Percentiles rank a stretch among this genome's conserved stretches.
phyloP scores from a whole-genome alignment of 345 rosid genomes.

The Citrus maxima region DNA sequence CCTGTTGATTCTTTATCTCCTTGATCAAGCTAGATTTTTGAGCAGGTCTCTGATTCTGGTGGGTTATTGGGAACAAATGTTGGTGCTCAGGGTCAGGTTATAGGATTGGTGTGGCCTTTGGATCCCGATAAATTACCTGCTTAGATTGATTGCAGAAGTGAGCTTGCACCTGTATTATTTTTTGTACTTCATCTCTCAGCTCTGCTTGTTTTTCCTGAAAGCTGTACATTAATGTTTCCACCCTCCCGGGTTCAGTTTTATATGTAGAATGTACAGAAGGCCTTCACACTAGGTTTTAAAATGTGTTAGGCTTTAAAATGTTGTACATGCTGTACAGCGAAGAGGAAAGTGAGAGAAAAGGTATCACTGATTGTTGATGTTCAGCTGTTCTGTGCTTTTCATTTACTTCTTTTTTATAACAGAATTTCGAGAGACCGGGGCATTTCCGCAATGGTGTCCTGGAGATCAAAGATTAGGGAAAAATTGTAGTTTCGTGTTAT shows the following conservation, averaged over 20 bases:
- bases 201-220: not conserved
- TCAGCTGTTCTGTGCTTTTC: not conserved
- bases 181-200: not conserved
- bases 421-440: not conserved
- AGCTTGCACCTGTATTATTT: not conserved
- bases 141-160: not conserved
- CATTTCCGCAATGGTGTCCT: not conserved
- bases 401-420: not conserved
- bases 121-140: not conserved
- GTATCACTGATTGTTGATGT: not conserved
- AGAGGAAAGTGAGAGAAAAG: not conserved
- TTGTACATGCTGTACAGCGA: conserved; percentile 1
- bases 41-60: not conserved
- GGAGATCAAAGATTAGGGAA: not conserved
- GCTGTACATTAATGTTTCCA: conserved; percentile 7
- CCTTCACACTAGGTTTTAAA: conserved; percentile 13
- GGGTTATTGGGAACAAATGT: not conserved
- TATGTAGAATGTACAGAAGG: not conserved
- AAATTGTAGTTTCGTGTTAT: too few species aligned
- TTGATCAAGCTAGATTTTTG: not conserved
- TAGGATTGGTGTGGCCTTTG: not conserved
- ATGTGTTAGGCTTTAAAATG: not conserved
- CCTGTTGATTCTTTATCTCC: not conserved
- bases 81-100: not conserved
- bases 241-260: too few species aligned